Base-by-base conservation (phyloP, 2,329 filamentous ascomycete genomes). In the Fusarium tupiense region DNA sequence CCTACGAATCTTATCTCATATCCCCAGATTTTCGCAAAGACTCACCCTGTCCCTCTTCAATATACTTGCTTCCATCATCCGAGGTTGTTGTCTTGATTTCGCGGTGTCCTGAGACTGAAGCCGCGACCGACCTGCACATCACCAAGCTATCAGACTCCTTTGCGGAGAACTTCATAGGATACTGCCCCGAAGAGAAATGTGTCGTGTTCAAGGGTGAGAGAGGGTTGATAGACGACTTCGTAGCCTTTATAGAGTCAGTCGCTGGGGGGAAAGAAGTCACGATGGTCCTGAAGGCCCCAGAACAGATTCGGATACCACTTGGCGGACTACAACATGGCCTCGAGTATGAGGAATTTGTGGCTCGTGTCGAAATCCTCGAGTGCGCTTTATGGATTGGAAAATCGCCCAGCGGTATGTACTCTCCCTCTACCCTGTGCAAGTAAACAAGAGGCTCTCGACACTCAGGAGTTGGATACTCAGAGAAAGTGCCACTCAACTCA, bases 111-210 rank as follows among this genome's bases (percentile, higher is more conserved):
- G 63, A 70, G 38, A 54, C 57, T 6, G 47, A 61, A 46, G 54
- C 66, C 5, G 24, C 73, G 17, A 58, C 54, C 19, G 56, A 72
- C 10, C 44, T 79, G 17, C 14, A 68, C 6, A 60, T 78, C 44
- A 35, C 13, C 19, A 75, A 65, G 9, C 33, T 57, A 14, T 75
- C 76, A 9, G 70, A 77, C 13, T 22, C 61, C 5, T 37, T 38
- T 9, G 69, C 64, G 19, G 62, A 77, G 16, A 79, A 79, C 60
- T 78, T 79, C 60, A 76, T 77, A 70, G 76, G 74, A 6, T 79
- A 70, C 57, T 63, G 49, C 33, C 29, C 57, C 19, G 40, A 72
- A 24, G 56, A 75, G 37, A 64, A 62, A 9, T 79, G 76, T 16
- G 40, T 77, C 8, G 71, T 73, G 3, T 79, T 79, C 64, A 76